Conservation (phyloP, 805 yeast genomes). For the Yamadazyma insecticola region DNA sequence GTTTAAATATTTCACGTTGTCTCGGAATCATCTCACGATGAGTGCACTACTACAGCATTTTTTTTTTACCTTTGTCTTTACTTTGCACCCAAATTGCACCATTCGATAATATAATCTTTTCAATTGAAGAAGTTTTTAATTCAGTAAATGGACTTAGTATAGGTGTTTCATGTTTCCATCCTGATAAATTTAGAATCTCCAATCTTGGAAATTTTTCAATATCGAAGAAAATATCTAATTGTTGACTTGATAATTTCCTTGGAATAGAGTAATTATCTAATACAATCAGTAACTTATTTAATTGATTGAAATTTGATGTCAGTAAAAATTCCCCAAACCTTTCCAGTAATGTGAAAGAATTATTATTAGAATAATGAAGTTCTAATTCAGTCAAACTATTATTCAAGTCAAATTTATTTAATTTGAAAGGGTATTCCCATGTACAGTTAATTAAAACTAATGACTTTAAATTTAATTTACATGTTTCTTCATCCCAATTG, state of each 20-base stretch:
- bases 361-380: conserved; percentile 21
- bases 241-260: conserved; percentile 8
- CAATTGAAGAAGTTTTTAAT: not conserved
- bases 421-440: conserved; percentile 54
- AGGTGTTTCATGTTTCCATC: conserved; percentile 13
- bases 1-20: too few relatives aligned
- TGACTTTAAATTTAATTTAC: not conserved
- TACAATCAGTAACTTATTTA: conserved; percentile 13
- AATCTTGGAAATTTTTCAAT: conserved; percentile 9
- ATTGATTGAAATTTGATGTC: conserved; percentile 14
- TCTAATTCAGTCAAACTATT: conserved; percentile 18
- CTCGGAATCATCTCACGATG: too few relatives aligned
- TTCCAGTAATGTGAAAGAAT: conserved; percentile 34
- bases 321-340: conserved; percentile 29
- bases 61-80: too few relatives aligned
- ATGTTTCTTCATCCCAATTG: conserved; percentile 27
- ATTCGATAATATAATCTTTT: too few relatives aligned
- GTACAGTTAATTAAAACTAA: conserved; percentile 38
- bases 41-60: too few relatives aligned
- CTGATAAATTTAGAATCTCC: conserved; percentile 7
- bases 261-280: conserved; percentile 5
- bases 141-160: conserved; percentile 2
- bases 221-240: conserved; percentile 9
- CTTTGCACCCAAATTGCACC: too few relatives aligned
- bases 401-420: conserved; percentile 29